Percentiles rank a stretch among this genome's conserved stretches.
Evolutionary conservation across 2,329 filamentous ascomycete species (phyloP).

Genomic region (Phialophora verrucosa): DNA sequence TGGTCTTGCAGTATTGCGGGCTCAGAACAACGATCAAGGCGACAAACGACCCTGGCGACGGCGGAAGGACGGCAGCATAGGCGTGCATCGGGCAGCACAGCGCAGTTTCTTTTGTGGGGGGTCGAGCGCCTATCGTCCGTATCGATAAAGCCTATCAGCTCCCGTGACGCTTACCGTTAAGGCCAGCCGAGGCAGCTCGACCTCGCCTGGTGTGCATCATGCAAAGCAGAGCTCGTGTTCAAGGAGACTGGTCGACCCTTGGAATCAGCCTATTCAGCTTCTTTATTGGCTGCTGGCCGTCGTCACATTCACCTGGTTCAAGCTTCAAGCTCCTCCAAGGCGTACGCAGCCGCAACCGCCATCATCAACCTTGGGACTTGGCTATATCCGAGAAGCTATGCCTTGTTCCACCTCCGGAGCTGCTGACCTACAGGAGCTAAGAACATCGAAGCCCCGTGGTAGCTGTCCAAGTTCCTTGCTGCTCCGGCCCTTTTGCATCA

Average conservation of each 20-base stretch:
- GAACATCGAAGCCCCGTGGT: slow-evolving; percentile 1
- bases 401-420: slow-evolving; percentile 14
- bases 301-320: background rate
- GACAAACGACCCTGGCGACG: background rate
- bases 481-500: slow-evolving; percentile 14
- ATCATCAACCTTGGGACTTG: slow-evolving; percentile 23
- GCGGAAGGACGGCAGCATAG: background rate
- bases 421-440: slow-evolving; percentile 20
- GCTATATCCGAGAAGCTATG: slow-evolving; percentile 11
- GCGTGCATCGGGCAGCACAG: background rate
- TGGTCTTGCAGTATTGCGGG: background rate
- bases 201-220: slow-evolving; percentile 12
- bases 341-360: background rate
- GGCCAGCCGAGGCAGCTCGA: background rate
- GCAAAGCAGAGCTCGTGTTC: background rate
- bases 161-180: background rate
- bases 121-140: background rate
- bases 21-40: background rate
- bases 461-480: slow-evolving; percentile 19
- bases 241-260: background rate
- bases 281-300: slow-evolving; percentile 23
- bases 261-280: slow-evolving; percentile 11
- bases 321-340: slow-evolving; percentile 11
- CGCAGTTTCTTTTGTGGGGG: background rate
- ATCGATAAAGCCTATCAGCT: background rate